Base-by-base conservation (phyloP, 495 filamentous ascomycete species). In the Talaromyces borbonicus region DNA sequence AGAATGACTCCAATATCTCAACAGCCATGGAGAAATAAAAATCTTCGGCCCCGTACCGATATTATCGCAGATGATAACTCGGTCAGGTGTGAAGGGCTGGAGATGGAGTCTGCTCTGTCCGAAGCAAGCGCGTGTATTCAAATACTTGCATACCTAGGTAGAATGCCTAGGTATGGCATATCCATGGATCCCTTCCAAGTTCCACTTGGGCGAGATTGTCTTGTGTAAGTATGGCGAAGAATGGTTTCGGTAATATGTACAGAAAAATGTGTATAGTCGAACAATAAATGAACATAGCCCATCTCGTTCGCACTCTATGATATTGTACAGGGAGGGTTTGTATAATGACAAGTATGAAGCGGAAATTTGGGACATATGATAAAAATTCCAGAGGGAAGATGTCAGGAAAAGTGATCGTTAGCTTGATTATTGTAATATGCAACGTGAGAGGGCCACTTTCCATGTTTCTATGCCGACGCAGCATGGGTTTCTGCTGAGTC, bases 41-140 rank as follows among this genome's bases (percentile, higher is more conserved):
- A n/a, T n/a, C n/a, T n/a, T n/a, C n/a, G n/a, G n/a, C n/a, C n/a
- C n/a, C n/a, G n/a, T n/a, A n/a, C n/a, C n/a, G n/a, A n/a, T n/a
- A n/a, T n/a, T n/a, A n/a, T n/a, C n/a, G n/a, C n/a, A n/a, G n/a
- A n/a, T n/a, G n/a, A n/a, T n/a, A 3, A 14, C 7, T 9, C 19
- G 32, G 32, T n/a, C 7, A 11, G 16, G 3, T 4, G 30, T n/a
- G 30, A 5, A 15, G 42, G 51, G 52, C 56, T 59, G 62, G 48
- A 63, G 59, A 63, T 45, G 57, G n/a, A 61, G 59, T 52, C 36
- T 58, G 62, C 56, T 62, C 51, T 60, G 51, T 60, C 69, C 63
- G 58, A 56, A 56, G 49, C 50, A 40, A n/a, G 56, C 61, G 67
- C 66, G 62, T 63, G 57, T 67, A 56, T 54, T 16, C 14, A 14